These are phyloP conservation scores for Penicillium alfredii DNA, from an alignment of 495 filamentous ascomycete species.

Conservation along the genomic window DNA sequence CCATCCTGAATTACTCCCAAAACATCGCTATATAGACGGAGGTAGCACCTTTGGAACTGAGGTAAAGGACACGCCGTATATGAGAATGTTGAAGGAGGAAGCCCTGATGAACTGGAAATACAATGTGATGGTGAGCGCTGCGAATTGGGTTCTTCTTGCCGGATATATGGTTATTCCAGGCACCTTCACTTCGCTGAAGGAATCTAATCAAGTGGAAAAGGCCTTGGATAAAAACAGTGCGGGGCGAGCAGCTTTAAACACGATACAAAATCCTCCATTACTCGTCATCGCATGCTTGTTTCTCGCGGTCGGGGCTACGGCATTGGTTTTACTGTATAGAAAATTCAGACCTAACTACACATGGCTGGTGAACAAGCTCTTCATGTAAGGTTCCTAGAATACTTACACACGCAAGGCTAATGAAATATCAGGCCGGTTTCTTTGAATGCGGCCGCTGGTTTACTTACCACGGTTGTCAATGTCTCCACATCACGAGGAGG, in stretches of 20 bases:
- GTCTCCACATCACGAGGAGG: slow-evolving; percentile 8
- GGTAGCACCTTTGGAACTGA: too few relatives aligned
- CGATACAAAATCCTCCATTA: slow-evolving; percentile 20
- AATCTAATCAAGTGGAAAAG: slow-evolving; percentile 13
- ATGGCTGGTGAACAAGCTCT: slow-evolving; percentile 19
- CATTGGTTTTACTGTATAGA: slow-evolving; percentile 13
- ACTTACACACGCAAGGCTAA: slow-evolving; percentile 20
- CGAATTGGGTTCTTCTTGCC: slow-evolving; percentile 28
- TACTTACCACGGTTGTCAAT: slow-evolving; percentile 14
- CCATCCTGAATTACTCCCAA: too few relatives aligned
- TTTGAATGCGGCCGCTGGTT: slow-evolving; percentile 11
- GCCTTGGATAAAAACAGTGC: slow-evolving; percentile 5
- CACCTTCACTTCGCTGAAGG: slow-evolving; percentile 30
- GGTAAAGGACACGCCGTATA: neutral
- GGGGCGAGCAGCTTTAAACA: slow-evolving; percentile 11
- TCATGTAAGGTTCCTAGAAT: slow-evolving; percentile 4
- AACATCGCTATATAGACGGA: too few relatives aligned
- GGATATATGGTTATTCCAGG: slow-evolving; percentile 34
- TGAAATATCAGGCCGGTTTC: slow-evolving; percentile 6
- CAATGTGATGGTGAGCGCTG: slow-evolving; percentile 9
- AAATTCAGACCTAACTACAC: slow-evolving; percentile 19
- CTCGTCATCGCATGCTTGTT: slow-evolving; percentile 19
- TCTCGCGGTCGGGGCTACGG: slow-evolving; percentile 10
- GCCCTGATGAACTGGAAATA: slow-evolving; percentile 9
- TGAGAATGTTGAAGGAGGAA: slow-evolving; percentile 5